phyloP scores from a whole-genome alignment of 2,329 filamentous ascomycete species.

The Pleoardoris graminearum region DNA sequence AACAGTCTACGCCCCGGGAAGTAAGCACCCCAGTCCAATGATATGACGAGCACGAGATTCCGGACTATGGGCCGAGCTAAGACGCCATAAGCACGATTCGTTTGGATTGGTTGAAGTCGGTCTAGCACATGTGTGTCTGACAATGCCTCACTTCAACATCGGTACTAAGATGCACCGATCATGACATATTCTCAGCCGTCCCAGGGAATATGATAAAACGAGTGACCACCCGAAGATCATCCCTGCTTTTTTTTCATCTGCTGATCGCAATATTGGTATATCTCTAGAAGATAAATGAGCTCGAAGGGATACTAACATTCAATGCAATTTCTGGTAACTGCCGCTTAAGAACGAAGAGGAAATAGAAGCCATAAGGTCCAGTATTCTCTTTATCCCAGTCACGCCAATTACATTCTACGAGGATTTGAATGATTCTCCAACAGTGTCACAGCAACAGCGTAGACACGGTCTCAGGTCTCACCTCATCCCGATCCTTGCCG shows the following conservation, averaged over 20 bases:
- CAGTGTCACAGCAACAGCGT: background rate
- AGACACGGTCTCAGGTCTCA: background rate
- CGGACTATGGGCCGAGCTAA: background rate
- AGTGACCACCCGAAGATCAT: background rate
- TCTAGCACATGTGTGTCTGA: constrained; percentile 5
- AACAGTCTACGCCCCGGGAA: background rate
- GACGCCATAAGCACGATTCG: background rate
- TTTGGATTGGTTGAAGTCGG: background rate
- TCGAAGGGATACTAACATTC: background rate
- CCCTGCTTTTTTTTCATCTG: background rate
- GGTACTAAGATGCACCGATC: constrained; percentile 1
- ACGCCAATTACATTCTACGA: background rate
- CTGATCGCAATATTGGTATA: background rate
- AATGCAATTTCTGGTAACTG: background rate
- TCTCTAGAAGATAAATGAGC: background rate
- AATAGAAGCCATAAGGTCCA: background rate
- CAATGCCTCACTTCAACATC: constrained; percentile 5
- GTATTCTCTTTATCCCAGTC: background rate
- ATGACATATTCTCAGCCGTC: background rate
- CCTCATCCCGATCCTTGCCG: background rate
- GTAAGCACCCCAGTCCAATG: background rate
- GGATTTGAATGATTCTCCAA: background rate
- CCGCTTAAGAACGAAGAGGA: background rate
- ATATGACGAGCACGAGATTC: background rate
- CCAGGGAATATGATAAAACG: background rate